Evolutionary conservation across 2,329 filamentous ascomycete species (phyloP).

Genomic region (Diaporthe destruens): DNA sequence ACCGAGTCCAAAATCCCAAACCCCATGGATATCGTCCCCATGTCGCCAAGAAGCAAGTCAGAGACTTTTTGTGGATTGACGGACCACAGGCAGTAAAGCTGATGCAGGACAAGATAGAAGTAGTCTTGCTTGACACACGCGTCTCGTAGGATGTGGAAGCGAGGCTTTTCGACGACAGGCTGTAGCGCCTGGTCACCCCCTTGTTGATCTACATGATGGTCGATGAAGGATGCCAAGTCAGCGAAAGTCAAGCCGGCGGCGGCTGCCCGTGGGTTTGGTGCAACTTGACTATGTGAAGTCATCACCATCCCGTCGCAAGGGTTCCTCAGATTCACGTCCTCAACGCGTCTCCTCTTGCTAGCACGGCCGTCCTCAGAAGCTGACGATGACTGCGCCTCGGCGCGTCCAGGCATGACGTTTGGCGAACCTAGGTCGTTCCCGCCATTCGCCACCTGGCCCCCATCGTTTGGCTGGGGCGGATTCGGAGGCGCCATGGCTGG

Average conservation of each 20-base stretch:
- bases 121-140: conserved; percentile 69
- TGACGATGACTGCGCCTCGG: neutral
- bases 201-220: conserved; percentile 7
- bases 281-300: neutral
- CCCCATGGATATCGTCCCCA: conserved; percentile 48
- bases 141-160: conserved; percentile 66
- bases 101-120: conserved; percentile 75
- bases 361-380: conserved; percentile 7
- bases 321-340: conserved; percentile 34
- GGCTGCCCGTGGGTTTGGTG: neutral
- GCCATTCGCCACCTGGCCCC: neutral
- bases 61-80: conserved; percentile 43
- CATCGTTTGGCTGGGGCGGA: conserved; percentile 1
- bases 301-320: conserved; percentile 39
- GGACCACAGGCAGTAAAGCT: conserved; percentile 72
- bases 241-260: neutral
- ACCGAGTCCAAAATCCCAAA: conserved; percentile 53
- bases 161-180: conserved; percentile 56
- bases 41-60: conserved; percentile 3
- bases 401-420: neutral
- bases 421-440: neutral
- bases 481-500: conserved; percentile 36
- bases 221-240: conserved; percentile 14
- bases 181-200: conserved; percentile 42
- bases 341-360: conserved; percentile 37